phyloP scores from a whole-genome alignment of 78 protist species.

The Chrysochromulina tobinii region DNA sequence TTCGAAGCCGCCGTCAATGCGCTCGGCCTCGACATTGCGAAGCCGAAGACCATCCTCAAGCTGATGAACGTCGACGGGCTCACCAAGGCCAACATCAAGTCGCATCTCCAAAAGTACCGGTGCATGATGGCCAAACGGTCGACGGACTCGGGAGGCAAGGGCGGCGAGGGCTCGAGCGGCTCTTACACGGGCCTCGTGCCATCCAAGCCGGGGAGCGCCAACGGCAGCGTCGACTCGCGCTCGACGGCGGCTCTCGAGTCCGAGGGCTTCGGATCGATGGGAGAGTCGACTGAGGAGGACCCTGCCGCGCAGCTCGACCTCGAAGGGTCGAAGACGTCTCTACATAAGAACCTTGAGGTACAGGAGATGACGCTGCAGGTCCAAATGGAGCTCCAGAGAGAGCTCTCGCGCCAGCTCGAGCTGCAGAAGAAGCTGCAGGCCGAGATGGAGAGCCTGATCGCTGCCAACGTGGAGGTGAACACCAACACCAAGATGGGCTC shows the following conservation, averaged over 20 bases:
- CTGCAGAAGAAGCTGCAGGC: no score
- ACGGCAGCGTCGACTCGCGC: not conserved
- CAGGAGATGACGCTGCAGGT: not conserved
- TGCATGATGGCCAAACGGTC: not conserved
- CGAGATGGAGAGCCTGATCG: no score
- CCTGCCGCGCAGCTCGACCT: not conserved
- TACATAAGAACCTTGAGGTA: not conserved
- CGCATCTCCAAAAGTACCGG: conserved; percentile 21
- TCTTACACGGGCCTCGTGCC: no score
- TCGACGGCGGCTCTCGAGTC: not conserved
- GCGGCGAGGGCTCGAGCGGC: not conserved
- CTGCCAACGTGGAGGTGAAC: no score
- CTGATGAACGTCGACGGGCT: not conserved
- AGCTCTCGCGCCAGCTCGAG: not conserved
- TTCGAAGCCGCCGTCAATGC: not conserved
- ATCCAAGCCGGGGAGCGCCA: not conserved
- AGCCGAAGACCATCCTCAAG: not conserved
- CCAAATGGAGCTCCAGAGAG: not conserved
- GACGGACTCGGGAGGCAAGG: not conserved
- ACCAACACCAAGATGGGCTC: no score
- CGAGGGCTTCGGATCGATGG: not conserved
- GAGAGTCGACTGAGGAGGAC: no score
- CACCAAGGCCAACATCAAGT: conserved; percentile 6
- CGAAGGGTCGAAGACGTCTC: not conserved
- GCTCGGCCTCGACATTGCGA: conserved; percentile 22